Evolutionary conservation across 2,329 filamentous ascomycete species (phyloP).

Genomic region (Aspergillus floridensis): DNA sequence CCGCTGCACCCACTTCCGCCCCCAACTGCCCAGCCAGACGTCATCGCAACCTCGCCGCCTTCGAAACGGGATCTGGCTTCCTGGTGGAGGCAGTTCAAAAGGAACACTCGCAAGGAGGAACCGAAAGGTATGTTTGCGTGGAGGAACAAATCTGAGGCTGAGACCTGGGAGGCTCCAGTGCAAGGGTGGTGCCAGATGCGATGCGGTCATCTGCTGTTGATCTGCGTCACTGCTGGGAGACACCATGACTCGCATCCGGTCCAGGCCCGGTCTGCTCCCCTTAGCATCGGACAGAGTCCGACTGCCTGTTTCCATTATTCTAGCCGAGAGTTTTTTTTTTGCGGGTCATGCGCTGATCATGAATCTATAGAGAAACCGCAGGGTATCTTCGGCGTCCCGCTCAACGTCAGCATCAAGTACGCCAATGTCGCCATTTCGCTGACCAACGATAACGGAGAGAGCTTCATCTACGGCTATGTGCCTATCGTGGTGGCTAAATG

Average conservation of each 20-base stretch:
- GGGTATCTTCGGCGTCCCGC: conserved; percentile 90
- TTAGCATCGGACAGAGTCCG: not conserved
- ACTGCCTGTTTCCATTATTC: not conserved
- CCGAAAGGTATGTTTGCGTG: conserved; percentile 51
- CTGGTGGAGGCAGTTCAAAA: conserved; percentile 97
- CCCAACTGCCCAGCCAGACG: conserved; percentile 40
- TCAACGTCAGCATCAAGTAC: conserved; percentile 93
- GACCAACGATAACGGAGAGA: conserved; percentile 85
- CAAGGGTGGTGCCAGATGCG: conserved; percentile 4
- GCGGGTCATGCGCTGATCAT: conserved; percentile 2
- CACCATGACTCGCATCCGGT: not conserved
- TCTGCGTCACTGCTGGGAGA: not conserved
- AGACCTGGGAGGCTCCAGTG: not conserved
- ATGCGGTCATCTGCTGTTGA: not conserved
- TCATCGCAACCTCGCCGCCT: conserved; percentile 65
- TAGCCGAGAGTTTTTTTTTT: too few relatives aligned
- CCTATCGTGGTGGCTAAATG: conserved; percentile 98
- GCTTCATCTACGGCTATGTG: conserved; percentile 97
- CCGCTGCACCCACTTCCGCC: conserved; percentile 33
- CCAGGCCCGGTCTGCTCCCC: not conserved
- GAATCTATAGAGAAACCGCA: conserved; percentile 44
- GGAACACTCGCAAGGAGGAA: conserved; percentile 61
- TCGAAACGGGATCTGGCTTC: conserved; percentile 85
- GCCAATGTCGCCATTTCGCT: conserved; percentile 97
- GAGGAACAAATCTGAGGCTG: conserved; percentile 33